Conservation (phyloP, 352 stramenopile genomes). For the Pythium inflatum region DNA sequence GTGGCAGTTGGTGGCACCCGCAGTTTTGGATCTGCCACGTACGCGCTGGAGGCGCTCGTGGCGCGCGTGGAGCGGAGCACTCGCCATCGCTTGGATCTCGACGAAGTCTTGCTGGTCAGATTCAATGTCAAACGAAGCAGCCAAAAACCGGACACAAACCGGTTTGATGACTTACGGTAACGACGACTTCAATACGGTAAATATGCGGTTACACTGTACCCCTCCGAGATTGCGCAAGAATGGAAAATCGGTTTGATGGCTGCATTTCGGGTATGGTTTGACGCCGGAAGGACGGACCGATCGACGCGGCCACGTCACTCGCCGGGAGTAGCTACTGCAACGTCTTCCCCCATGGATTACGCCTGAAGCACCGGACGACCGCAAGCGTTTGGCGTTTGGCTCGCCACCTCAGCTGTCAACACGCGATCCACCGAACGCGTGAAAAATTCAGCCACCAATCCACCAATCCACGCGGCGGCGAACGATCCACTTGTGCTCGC, state of each 20-base stretch:
- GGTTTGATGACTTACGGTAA: slow-evolving; percentile 11
- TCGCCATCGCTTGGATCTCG: slow-evolving; percentile 6
- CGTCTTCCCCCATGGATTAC: not conserved
- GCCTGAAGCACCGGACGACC: slow-evolving; percentile 4
- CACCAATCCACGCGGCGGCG: too few species aligned
- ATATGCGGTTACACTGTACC: not conserved
- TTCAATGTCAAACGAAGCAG: slow-evolving; percentile 17
- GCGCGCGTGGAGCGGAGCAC: slow-evolving; percentile 14
- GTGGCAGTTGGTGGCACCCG: too few species aligned
- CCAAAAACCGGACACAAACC: slow-evolving; percentile 3
- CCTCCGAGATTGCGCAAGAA: not conserved
- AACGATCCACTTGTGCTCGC: too few species aligned
- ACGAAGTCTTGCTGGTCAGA: not conserved
- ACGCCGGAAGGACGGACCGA: not conserved
- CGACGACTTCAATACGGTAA: not conserved
- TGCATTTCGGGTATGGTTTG: not conserved
- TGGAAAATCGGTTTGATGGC: not conserved
- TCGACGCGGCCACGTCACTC: slow-evolving; percentile 28
- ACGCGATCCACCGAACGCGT: not conserved
- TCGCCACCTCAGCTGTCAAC: too few species aligned
- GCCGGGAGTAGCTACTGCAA: slow-evolving; percentile 4
- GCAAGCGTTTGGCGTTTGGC: too few species aligned
- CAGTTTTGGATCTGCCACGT: not conserved
- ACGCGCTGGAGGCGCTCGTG: slow-evolving; percentile 33
- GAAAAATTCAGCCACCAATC: slow-evolving; percentile 17